Evolutionary conservation across 2,329 filamentous ascomycete species (phyloP).

Genomic region (Colletotrichum sp.): DNA sequence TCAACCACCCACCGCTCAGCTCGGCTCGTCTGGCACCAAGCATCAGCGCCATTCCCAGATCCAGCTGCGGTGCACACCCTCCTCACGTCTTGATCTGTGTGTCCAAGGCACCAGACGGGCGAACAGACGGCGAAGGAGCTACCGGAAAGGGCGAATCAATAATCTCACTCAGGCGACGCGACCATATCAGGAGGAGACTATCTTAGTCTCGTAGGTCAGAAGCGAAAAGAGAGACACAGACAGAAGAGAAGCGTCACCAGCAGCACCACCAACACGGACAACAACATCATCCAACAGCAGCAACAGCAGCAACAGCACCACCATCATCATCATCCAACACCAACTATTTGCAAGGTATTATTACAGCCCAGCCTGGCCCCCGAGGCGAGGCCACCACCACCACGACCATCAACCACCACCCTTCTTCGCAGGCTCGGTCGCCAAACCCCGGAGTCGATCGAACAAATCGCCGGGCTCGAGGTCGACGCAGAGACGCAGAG

Average conservation of each 20-base stretch:
- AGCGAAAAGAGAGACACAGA: background rate
- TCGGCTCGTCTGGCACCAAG: background rate
- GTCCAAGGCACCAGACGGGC: background rate
- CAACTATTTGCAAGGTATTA: background rate
- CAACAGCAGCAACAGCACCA: background rate
- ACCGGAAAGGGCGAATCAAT: background rate
- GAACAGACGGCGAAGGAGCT: background rate
- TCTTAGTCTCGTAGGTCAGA: background rate
- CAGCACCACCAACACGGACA: background rate
- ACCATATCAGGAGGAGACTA: background rate
- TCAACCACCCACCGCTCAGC: background rate
- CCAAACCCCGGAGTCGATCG: slow-evolving; percentile 5
- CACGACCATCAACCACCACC: background rate
- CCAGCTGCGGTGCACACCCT: background rate
- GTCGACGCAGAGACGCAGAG: background rate
- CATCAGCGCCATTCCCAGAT: background rate
- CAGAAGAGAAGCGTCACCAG: background rate
- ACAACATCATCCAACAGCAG: background rate
- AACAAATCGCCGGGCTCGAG: background rate
- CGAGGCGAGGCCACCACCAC: background rate
- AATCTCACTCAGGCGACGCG: background rate
- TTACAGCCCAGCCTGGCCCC: background rate
- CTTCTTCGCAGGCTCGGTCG: background rate
- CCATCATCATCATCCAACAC: background rate
- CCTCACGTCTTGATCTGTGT: background rate